Percentiles rank a stretch among this genome's conserved stretches.
These are phyloP conservation scores for Solanum appendiculatum DNA, from an alignment of 257 asterid species.

Conservation along the genomic window DNA sequence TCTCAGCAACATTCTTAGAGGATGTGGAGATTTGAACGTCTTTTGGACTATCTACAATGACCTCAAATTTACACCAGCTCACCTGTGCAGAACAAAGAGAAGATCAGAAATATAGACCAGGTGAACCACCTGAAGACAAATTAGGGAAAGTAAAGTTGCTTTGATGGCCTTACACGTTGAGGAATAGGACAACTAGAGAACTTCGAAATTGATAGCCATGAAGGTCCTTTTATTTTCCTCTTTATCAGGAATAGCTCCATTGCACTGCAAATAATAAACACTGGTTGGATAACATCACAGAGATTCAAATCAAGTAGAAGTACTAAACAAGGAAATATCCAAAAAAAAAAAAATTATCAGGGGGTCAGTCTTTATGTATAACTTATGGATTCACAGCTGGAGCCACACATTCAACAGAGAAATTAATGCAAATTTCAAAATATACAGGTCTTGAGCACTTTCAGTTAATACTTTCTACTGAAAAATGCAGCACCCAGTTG, in stretches of 20 bases:
- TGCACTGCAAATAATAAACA: conserved; percentile 46
- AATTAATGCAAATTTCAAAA: background rate
- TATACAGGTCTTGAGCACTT: background rate
- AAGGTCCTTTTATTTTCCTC: conserved; percentile 90
- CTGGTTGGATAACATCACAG: background rate
- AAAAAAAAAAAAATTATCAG: too few relatives aligned
- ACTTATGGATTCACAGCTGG: background rate
- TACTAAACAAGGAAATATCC: background rate
- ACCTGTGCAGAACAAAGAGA: conserved; percentile 45
- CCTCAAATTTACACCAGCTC: conserved; percentile 98
- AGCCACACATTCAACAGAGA: background rate
- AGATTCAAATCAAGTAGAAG: background rate
- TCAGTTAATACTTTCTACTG: background rate
- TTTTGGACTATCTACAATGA: conserved; percentile 63
- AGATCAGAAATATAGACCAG: background rate
- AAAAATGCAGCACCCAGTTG: background rate
- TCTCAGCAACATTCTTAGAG: conserved; percentile 37
- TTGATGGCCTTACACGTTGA: conserved; percentile 50
- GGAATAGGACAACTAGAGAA: conserved; percentile 57
- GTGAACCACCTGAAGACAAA: conserved; percentile 1
- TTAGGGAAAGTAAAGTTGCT: background rate
- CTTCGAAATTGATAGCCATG: conserved; percentile 79
- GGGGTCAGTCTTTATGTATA: background rate
- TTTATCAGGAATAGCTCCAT: conserved; percentile 79
- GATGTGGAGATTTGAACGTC: conserved; percentile 55